Evolutionary conservation across 2,329 filamentous ascomycete genomes (phyloP), one percentile per base, ranked within the genome.

Genomic region (Microcyclospora tardicrescens): DNA sequence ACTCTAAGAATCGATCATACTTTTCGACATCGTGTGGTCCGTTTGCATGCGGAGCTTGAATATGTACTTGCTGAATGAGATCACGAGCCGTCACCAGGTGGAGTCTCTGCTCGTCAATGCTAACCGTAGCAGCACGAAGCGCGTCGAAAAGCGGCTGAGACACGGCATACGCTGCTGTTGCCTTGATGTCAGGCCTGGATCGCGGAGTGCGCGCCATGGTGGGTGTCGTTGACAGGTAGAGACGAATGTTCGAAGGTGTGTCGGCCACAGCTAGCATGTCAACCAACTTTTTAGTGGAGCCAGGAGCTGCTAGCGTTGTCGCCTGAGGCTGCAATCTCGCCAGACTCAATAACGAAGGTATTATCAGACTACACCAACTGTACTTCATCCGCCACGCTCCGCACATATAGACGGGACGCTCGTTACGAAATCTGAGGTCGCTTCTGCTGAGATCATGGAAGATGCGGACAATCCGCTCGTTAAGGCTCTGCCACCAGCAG

Each of bases 401-500:
- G 19, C 19, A 8, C 19, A 24, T 24, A 24, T 8, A 24, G 8
- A 8, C 8, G n/a, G 8, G 19, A 24, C 19, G 4, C 8, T 24
- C 19, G 19, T 24, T 24, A 5, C 19, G 8, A 24, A 4, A 24
- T 24, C 19, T 24, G 19, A 8, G 8, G 19, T 24, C 14, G 12
- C 10, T 4, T 15, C 10, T 32, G 30, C 14, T 10, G 12, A 32
- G 28, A 35, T 10, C 19, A 50, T 48, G 46, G 44, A 45, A 36
- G 52, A 55, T 19, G 52, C 58, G 30, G 55, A 63, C 29, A 61
- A 64, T 45, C 73, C 74, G 33, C 64, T 79, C 37, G 58, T 77
- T 44, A 63, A 69, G 48, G 72, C 75, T 16, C 57, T 76, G 34
- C 76, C 76, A 8, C 76, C 76, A 3, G 68, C 65, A 10, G 76